Evolutionary conservation across 768 basidiomycete genomes (phyloP), one percentile per base, ranked within the genome.

Genomic region (Mycena pura): DNA sequence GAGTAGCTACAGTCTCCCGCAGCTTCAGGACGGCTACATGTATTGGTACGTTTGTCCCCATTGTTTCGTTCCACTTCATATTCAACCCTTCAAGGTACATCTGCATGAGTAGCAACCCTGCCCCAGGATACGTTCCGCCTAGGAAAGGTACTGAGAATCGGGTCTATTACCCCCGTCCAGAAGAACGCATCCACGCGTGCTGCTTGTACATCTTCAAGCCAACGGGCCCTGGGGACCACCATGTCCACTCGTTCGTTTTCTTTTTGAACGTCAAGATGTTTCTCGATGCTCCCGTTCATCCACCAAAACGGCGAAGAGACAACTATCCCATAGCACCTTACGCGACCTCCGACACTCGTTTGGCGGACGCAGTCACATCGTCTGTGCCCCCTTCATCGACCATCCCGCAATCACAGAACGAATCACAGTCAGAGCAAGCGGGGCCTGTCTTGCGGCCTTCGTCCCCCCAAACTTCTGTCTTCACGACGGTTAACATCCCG

Each of bases 171-270:
- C 83, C 83, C 17, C 74, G 70, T 14, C 77, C 77, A 1, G 74
- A 80, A n/a, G 82, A 84, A 40, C 80, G 82, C 32, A 79, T 86
- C 19, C 80, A 82, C 44, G 80, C 80, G 5, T 84, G 81, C 63
- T 82, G 80, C 62, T 62, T 83, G 15, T 82, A 82, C 59, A 75
- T 84, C 47, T 77, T 78, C 68, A 76, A 81, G 46, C 79, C 80
- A 17, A 68, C 74, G 22, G 69, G 69, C 31, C 73, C 74, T 11
- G 78, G 77, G 32, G 75, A 73, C 47, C 75, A 75, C 25, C 72
- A 77, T 17, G 77, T 82, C 2, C 76, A 80, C 41, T 78, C 79
- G 13, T 84, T 83, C 53, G 80, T 82, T 2, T 84, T 84, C 67
- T 84, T 84, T 67, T 62, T 84, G 46, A 80, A 82, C 61, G 68